These are phyloP conservation scores for Ceratocystis eucalypticola DNA, from an alignment of 2,329 filamentous ascomycete genomes.

Conservation along the genomic window DNA sequence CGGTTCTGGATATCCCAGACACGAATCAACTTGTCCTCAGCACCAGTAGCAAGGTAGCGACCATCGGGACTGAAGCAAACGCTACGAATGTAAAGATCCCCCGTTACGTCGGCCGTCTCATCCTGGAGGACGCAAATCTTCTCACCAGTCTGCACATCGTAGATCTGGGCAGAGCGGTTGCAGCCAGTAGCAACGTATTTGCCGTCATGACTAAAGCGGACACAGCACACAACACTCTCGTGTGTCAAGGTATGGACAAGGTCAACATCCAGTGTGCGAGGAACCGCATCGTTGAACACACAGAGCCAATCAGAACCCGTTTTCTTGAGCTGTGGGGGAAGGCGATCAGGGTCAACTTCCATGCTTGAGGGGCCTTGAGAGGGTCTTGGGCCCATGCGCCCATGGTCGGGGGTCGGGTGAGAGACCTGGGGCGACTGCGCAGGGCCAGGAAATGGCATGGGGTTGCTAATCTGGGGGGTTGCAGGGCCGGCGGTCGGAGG, in stretches of 20 bases:
- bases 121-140: slow-evolving; percentile 87
- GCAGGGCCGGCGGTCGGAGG: slow-evolving; percentile 52
- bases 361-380: slow-evolving; percentile 28
- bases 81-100: slow-evolving; percentile 91
- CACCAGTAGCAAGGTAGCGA: slow-evolving; percentile 83
- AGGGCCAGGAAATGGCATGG: slow-evolving; percentile 71
- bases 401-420: slow-evolving; percentile 64
- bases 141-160: slow-evolving; percentile 75
- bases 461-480: slow-evolving; percentile 83
- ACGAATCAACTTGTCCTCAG: slow-evolving; percentile 92
- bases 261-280: slow-evolving; percentile 81
- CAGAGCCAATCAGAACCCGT: slow-evolving; percentile 88
- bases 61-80: slow-evolving; percentile 98
- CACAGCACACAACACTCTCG: slow-evolving; percentile 95
- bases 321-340: slow-evolving; percentile 79
- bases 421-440: slow-evolving; percentile 75
- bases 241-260: slow-evolving; percentile 85
- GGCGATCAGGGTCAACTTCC: slow-evolving; percentile 73
- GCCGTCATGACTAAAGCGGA: slow-evolving; percentile 89
- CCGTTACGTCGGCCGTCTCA: slow-evolving; percentile 69
- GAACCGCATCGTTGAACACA: slow-evolving; percentile 87
- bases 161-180: slow-evolving; percentile 98
- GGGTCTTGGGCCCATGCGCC: slow-evolving; percentile 34
- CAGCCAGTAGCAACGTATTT: slow-evolving; percentile 94
- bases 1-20: slow-evolving; percentile 87